Evolutionary conservation across 371 early-diverging fungal genomes (phyloP).

Genomic region (Enteropsectra breve): DNA sequence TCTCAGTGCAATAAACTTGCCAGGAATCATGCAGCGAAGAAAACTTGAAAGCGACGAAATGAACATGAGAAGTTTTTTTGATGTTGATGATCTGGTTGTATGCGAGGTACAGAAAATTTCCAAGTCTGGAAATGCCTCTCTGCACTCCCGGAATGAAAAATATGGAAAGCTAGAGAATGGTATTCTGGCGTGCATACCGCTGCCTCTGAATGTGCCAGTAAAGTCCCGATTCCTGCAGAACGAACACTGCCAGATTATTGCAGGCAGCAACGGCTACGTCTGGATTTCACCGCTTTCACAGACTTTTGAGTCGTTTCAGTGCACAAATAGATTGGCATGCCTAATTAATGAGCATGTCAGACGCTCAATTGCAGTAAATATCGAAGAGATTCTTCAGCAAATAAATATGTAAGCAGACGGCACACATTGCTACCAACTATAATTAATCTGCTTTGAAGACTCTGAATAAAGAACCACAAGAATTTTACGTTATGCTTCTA

Average conservation of each 20-base stretch:
- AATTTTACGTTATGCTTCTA: too few species aligned
- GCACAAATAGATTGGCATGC: not conserved
- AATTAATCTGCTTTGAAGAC: too few species aligned
- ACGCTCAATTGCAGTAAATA: too few species aligned
- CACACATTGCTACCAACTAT: too few species aligned
- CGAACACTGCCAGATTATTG: slow-evolving; percentile 72
- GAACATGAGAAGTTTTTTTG: slow-evolving; percentile 84
- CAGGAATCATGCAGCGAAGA: slow-evolving; percentile 86
- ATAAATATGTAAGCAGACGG: too few species aligned
- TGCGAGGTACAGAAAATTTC: slow-evolving; percentile 86
- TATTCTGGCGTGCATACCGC: slow-evolving; percentile 41
- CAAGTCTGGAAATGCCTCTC: slow-evolving; percentile 71
- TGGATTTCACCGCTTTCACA: not conserved
- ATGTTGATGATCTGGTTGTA: slow-evolving; percentile 83
- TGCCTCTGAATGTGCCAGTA: slow-evolving; percentile 9
- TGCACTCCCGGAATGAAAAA: slow-evolving; percentile 85
- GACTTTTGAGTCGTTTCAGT: not conserved
- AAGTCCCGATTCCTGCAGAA: slow-evolving; percentile 37
- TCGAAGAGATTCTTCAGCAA: too few species aligned
- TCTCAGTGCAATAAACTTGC: slow-evolving; percentile 82
- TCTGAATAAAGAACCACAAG: too few species aligned
- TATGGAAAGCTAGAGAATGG: slow-evolving; percentile 71
- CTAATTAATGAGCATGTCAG: not conserved
- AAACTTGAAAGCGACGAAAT: slow-evolving; percentile 92
- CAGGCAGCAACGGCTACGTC: slow-evolving; percentile 79